Base-by-base conservation (phyloP, 2,329 filamentous ascomycete species). In the Plectosphaerella cucumerina region DNA sequence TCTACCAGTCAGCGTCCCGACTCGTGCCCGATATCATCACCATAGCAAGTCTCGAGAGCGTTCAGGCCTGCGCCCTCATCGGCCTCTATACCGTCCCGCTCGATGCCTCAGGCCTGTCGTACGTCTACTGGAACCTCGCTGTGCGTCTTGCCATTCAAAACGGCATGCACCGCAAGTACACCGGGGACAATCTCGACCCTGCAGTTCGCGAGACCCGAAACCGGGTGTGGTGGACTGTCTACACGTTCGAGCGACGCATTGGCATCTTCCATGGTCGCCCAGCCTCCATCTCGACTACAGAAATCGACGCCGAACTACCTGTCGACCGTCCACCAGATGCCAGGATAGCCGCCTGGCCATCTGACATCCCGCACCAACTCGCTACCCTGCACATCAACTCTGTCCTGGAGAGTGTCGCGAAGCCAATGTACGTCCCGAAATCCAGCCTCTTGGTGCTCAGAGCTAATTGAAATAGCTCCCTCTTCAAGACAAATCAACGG, bases 61-160 rank as follows among this genome's bases (percentile, higher is more conserved):
- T 82, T 0, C 80, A 83, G 58, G 80, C 78, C 1, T 81, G 77
- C 50, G 61, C 82, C 8, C 65, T 83, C 20, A 74, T 83, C 14
- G 79, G 77, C 2, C 72, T 80, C 10, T 83, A 81, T 54, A 68
- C 77, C 2, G 63, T 82, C 6, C 78, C 80, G 0, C 66, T 82
- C 0, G 79, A 83, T 58, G 75, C 79, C 0, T 78, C 77, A 1
- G 80, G 79, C 0, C 61, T 82, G 18, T 76, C 76, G 3, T 83
- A 81, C 55, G 78, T 77, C 3, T 83, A 83, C 55, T 69, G 81
- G 44, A 78, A 77, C 6, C 61, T 83, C 12, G 76, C 77, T 2
- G 65, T 82, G 41, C 81, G 80, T 53, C 65, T 83, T 52, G 80
- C 78, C 2, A 80, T 82, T 14, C 78, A 82, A 53, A 82, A 82